Evolutionary conservation across 148 eudicot species (phyloP).

Genomic region (Pharnaceum exiguum): DNA sequence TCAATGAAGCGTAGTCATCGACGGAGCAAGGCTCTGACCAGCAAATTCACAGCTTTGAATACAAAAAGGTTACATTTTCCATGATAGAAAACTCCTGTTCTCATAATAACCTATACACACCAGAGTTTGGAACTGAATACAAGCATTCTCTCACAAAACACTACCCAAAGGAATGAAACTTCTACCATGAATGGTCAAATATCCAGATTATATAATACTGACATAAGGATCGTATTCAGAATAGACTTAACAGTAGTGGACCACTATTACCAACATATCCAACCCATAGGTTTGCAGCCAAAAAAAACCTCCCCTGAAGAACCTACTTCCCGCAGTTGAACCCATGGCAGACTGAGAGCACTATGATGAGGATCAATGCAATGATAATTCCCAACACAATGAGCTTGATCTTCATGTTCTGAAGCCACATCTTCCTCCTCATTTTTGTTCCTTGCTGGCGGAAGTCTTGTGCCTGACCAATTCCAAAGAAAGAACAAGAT

Average conservation of each 20-base stretch:
- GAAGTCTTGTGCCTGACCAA: conserved; percentile 53
- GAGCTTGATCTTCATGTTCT: conserved; percentile 52
- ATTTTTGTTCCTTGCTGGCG: conserved; percentile 39
- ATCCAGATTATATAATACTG: conserved; percentile 15
- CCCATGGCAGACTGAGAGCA: conserved; percentile 43
- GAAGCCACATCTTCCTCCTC: conserved; percentile 57
- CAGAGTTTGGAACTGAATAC: conserved; percentile 21
- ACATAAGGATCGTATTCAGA: conserved; percentile 18
- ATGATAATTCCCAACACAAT: conserved; percentile 45
- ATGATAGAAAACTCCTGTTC: conserved; percentile 7
- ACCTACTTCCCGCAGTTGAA: conserved; percentile 34
- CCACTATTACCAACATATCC: conserved; percentile 15
- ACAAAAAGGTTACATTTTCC: conserved; percentile 16
- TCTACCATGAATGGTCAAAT: conserved; percentile 28
- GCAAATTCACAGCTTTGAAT: conserved; percentile 16
- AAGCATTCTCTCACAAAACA: conserved; percentile 25
- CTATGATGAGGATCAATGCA: conserved; percentile 46
- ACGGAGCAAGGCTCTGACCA: conserved; percentile 1
- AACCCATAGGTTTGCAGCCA: conserved; percentile 10
- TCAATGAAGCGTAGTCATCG: conserved; percentile 14
- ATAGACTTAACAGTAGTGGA: conserved; percentile 18
- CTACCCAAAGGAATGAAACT: conserved; percentile 20
- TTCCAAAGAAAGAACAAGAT: too few species aligned
- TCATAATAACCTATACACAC: conserved; percentile 28
- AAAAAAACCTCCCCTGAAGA: neutral